Percentiles rank a stretch among this genome's conserved stretches.
These are phyloP conservation scores for Lagenidium giganteum DNA, from an alignment of 352 stramenopile genomes.

Conservation along the genomic window DNA sequence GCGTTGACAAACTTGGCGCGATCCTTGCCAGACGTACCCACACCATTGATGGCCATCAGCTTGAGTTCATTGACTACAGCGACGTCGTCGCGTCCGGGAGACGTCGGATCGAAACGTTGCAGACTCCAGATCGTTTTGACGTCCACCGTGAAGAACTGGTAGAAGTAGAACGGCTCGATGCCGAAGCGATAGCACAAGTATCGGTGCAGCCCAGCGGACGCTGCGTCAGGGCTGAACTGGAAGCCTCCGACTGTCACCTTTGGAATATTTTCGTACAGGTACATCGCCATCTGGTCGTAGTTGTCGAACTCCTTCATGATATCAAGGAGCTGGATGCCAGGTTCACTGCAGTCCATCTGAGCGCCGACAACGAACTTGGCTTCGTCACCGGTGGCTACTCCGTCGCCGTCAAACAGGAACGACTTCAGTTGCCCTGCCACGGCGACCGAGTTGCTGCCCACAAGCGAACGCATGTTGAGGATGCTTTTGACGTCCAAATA, in stretches of 20 bases:
- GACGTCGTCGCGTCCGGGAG: constrained; percentile 26
- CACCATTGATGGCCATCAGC: constrained; percentile 38
- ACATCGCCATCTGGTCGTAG: constrained; percentile 55
- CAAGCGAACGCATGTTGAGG: constrained; percentile 36
- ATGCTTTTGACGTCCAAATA: constrained; percentile 65
- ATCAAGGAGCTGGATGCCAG: constrained; percentile 38
- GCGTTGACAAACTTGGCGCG: constrained; percentile 45
- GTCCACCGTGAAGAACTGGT: constrained; percentile 45
- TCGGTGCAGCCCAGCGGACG: constrained; percentile 28
- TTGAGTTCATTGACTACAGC: constrained; percentile 59
- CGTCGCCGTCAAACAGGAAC: constrained; percentile 62
- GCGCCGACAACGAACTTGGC: constrained; percentile 49
- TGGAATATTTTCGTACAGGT: constrained; percentile 51
- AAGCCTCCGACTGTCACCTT: constrained; percentile 40
- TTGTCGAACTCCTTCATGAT: constrained; percentile 68
- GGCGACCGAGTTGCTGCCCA: constrained; percentile 30
- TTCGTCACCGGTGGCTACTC: constrained; percentile 45
- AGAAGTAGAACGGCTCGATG: constrained; percentile 45
- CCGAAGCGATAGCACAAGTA: constrained; percentile 64
- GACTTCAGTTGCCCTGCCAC: constrained; percentile 45
- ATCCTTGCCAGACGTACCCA: constrained; percentile 46
- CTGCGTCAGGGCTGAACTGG: constrained; percentile 25
- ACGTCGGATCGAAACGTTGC: constrained; percentile 12
- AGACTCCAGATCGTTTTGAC: constrained; percentile 58
- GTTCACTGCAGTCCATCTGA: constrained; percentile 23